Base-by-base conservation (phyloP, 495 filamentous ascomycete species). In the Penicillium waksmanii region DNA sequence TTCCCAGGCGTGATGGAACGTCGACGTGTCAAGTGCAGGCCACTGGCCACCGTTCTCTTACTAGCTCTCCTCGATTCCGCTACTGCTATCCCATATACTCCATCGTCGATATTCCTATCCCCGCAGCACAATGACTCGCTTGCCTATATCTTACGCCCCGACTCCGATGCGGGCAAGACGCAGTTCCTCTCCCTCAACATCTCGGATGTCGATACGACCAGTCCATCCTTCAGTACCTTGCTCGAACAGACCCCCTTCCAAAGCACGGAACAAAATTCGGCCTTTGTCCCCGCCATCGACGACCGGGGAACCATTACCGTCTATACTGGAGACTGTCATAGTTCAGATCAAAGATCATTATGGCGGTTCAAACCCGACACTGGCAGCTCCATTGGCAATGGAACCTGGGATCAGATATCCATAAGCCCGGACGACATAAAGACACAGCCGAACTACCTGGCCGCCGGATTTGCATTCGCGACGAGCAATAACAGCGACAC, bases 11-110 rank as follows among this genome's bases (percentile, higher is more conserved):
- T 44, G 46, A 71, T 71, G 68, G 57, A 65, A 57, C 61, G 60
- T 60, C 51, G 58, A 60, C 58, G 57, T 59, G 65, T 48, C 53
- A 60, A 54, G 44, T 47, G 43, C 18, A 44, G 50, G 36, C 65
- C 56, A 46, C 59, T 66, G 19, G 6, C 64, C 40, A 53, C 57
- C 48, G 56, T 62, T 15, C 51, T 65, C 25, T 61, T 72, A 9
- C 55, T 62, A 25, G 54, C 53, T 31, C 46, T 73, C n/a, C 13
- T 69, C 53, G 19, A 56, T 13, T 40, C 61, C 31, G 61, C 53
- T 61, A 66, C 80, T 55, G 70, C 77, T 21, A 77, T 91, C 23
- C 91, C 90, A 33, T 96, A 96, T 77, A 85, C 82, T 23, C 90
- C 92, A 0, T 89, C 92, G 0, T 82, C 79, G 21, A 80, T 93